phyloP scores from a whole-genome alignment of 306 rosid species.

The Vigna hirtella region DNA sequence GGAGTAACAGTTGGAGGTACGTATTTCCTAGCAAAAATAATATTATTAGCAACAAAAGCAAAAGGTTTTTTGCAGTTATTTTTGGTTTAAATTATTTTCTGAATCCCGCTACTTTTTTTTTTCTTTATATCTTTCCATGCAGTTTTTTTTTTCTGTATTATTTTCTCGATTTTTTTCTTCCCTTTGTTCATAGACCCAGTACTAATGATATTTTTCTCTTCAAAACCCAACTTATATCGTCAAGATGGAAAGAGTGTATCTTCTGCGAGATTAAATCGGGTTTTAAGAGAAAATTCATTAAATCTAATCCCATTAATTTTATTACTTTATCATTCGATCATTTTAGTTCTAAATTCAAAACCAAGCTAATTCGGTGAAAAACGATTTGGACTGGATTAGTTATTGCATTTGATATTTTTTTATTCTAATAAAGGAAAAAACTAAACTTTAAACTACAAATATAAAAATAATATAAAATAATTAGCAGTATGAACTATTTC shows the following conservation, averaged over 20 bases:
- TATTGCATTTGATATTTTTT: not conserved
- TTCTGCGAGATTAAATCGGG: not conserved
- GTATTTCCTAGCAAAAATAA: slow-evolving; percentile 40
- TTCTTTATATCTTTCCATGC: not conserved
- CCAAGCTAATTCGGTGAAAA: not conserved
- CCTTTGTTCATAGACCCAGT: slow-evolving; percentile 24
- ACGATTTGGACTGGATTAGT: not conserved
- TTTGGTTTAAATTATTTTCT: slow-evolving; percentile 12
- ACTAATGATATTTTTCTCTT: not conserved
- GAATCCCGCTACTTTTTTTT: not conserved
- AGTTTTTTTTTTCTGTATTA: slow-evolving; percentile 9
- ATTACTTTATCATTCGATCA: not conserved
- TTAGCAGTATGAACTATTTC: not conserved
- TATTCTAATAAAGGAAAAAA: not conserved
- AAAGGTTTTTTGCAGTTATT: not conserved
- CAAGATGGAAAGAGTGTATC: not conserved
- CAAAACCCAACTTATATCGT: not conserved
- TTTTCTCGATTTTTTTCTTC: not conserved
- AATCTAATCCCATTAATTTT: not conserved
- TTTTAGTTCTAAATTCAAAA: not conserved
- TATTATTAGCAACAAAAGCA: slow-evolving; percentile 23
- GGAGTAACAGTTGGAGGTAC: slow-evolving; percentile 67
- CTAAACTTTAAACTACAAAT: not conserved
- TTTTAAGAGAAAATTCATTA: not conserved
- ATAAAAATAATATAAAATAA: not conserved